Base-by-base conservation (phyloP, 441 rosid genomes). In the Arabidopsis lyrata region DNA sequence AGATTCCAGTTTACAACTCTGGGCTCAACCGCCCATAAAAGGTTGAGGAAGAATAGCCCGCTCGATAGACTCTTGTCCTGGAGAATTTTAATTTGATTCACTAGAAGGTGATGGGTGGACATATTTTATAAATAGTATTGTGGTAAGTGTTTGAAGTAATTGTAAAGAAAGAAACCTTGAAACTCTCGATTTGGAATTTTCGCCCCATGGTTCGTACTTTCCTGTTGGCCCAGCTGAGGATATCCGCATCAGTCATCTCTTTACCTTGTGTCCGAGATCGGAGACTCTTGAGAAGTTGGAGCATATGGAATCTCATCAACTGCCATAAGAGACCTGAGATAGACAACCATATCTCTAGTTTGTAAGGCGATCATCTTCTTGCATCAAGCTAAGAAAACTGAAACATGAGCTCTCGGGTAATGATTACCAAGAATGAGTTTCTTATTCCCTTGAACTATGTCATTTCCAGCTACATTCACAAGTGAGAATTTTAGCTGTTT, bases 1-100 rank as follows among this genome's bases (percentile, higher is more conserved):
- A 93, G 92, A 77, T 89, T 91, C 93, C 96, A 93, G 65, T 93
- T 93, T 36, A 93, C 95, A 62, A 90, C 90, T 83, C 97, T 85
- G 31, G 98, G 95, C 81, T 92, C 97, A 75, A 91, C 95, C 0
- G 91, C 88, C 63, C 92, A 87, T 11, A 95, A 81, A 80, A 92
- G 91, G 68, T 92, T 96, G 1, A 95, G 92, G 85, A 92, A 92
- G 87, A 92, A 95, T 38, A 91, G 62, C 59, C 98, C 97, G 18
- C 52, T 86, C 3, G 96, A 84, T 68, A 95, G 77, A 68, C 85
- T 85, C 84, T 89, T 95, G 67, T 95, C 97, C 99, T 95, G 89
- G 27, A 63, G 38, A 63, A 48, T 53, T 60, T 73, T 13, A 2
- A 57, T 20, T 14, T 69, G 65, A 68, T 32, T 45, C 45, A 64